Base-by-base conservation (phyloP, 2,329 filamentous ascomycete species). In the Exophiala alcalophila region DNA sequence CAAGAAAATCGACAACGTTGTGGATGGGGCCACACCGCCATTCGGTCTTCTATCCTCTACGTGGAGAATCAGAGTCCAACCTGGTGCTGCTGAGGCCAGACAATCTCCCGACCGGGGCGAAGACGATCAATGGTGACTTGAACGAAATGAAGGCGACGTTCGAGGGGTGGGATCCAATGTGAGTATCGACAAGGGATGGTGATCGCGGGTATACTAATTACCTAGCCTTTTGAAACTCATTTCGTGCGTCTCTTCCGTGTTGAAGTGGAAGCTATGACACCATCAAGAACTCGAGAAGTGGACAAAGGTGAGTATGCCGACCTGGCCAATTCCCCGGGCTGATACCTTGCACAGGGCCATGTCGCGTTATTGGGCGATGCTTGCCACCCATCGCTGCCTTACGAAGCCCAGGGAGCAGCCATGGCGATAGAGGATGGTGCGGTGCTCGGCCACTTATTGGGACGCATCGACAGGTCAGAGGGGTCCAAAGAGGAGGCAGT, bases 21-120 rank as follows among this genome's bases (percentile, higher is more conserved):
- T 86, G 81, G 82, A 66, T 80, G 6, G 82, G 82, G 0, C 77
- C 80, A 0, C 68, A 69, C 1, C 68, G 75, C 2, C 81, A 86
- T 54, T 78, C 72, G 0, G 77, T 84, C 0, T 74, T 72, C 0
- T 86, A 85, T 59, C 77, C 77, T 1, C 57, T 86, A 36, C 69
- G 77, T 1, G 71, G 66, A 0, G 79, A 80, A 0, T 63, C 65
- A 0, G 72, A 80, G 67, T 82, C 77, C 51, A 86, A 86, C 44
- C 70, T 86, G 4, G 82, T 85, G 0, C 63, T 86, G 2, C 63
- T 84, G 1, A 73, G 77, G 7, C 82, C 83, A 0, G 82, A 86
- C 56, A 72, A 81, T 50, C 59, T 84, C 0, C 77, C 78, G 0
- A 60, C 66, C 2, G 70, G 70, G 1, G 73, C 80, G 1, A 68